These are phyloP conservation scores for Tolypocladium inflatum DNA, from an alignment of 2,329 filamentous ascomycete species.

Conservation along the genomic window DNA sequence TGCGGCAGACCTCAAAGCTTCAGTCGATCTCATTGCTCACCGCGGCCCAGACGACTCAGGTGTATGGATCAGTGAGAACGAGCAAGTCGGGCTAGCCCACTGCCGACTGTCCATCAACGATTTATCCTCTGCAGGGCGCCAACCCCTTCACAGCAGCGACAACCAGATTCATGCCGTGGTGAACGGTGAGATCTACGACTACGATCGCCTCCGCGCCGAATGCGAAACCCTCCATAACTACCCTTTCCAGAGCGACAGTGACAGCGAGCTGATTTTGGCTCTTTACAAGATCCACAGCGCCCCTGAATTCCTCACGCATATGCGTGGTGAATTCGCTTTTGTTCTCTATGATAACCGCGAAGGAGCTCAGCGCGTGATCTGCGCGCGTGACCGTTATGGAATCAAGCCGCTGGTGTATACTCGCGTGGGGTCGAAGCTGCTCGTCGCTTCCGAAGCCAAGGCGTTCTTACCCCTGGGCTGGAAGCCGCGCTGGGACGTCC, in stretches of 20 bases:
- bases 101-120: slow-evolving; percentile 43
- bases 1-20: slow-evolving; percentile 8
- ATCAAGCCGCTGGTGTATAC: slow-evolving; percentile 49
- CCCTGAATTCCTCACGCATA: slow-evolving; percentile 22
- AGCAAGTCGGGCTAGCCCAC: slow-evolving; percentile 29
- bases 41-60: slow-evolving; percentile 19
- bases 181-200: slow-evolving; percentile 49
- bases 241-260: slow-evolving; percentile 33
- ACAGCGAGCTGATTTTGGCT: slow-evolving; percentile 43
- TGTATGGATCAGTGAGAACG: slow-evolving; percentile 15
- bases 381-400: slow-evolving; percentile 43
- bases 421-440: slow-evolving; percentile 22
- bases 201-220: slow-evolving; percentile 30
- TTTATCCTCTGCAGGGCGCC: slow-evolving; percentile 31
- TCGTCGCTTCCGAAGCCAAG: slow-evolving; percentile 44
- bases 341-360: slow-evolving; percentile 35
- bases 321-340: slow-evolving; percentile 46
- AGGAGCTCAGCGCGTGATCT: slow-evolving; percentile 30
- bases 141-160: slow-evolving; percentile 32
- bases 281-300: slow-evolving; percentile 39
- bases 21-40: slow-evolving; percentile 15
- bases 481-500: slow-evolving; percentile 44
- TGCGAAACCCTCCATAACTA: slow-evolving; percentile 26
- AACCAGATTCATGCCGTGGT: slow-evolving; percentile 41
- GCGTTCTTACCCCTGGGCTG: slow-evolving; percentile 40